Percentiles rank a stretch among this genome's conserved stretches.
Conservation (phyloP, 495 filamentous ascomycete genomes). For the Symbiotaphrina buchneri region DNA sequence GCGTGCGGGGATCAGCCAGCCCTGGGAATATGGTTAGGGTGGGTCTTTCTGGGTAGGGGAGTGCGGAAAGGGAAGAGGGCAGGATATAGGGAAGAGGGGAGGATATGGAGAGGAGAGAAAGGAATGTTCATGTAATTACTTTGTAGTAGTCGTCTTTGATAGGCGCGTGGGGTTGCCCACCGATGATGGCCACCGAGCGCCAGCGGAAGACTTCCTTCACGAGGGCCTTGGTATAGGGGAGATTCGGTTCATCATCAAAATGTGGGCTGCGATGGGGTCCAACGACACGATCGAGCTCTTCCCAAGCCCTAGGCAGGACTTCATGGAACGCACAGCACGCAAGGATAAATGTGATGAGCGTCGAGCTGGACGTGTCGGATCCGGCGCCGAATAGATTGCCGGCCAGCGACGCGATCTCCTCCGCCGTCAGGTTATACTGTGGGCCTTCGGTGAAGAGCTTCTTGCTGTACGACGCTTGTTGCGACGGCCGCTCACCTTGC, state of each 20-base stretch:
- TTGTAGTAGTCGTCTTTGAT: constrained; percentile 6
- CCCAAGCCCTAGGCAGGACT: constrained; percentile 8
- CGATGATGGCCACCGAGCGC: constrained; percentile 8
- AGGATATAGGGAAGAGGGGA: too few species aligned
- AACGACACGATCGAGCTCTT: constrained; percentile 12
- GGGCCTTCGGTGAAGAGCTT: too few species aligned
- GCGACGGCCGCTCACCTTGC: too few species aligned
- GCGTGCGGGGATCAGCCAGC: constrained; percentile 4
- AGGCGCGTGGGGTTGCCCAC: constrained; percentile 5
- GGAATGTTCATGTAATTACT: too few species aligned
- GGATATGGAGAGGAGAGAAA: too few species aligned
- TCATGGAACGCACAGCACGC: constrained; percentile 8
- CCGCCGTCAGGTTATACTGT: too few species aligned
- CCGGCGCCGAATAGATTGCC: constrained; percentile 16
- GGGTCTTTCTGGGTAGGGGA: too few species aligned
- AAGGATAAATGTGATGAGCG: constrained; percentile 11
- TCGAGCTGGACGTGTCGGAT: constrained; percentile 11
- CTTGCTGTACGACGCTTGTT: too few species aligned
- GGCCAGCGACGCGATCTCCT: too few species aligned
- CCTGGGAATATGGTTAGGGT: too few species aligned
- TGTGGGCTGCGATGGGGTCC: constrained; percentile 7
- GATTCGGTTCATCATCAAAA: constrained; percentile 9
- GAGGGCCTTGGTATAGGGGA: constrained; percentile 9
- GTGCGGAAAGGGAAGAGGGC: too few species aligned
- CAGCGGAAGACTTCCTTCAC: constrained; percentile 11